These are phyloP conservation scores for Heterobasidion occidentale DNA, from an alignment of 1,284 basidiomycete genomes.

Conservation along the genomic window DNA sequence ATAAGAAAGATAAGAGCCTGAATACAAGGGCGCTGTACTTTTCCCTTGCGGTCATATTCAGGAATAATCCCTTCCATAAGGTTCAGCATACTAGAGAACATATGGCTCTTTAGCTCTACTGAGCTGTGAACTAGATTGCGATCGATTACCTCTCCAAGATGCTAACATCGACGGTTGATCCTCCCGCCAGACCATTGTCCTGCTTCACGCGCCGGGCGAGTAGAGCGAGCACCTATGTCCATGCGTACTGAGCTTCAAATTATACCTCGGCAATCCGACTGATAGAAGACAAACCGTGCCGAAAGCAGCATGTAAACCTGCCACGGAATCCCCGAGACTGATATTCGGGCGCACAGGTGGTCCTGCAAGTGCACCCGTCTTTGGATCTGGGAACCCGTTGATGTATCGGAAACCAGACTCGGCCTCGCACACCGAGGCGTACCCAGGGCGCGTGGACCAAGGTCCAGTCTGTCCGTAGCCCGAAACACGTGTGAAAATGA, in stretches of 20 bases:
- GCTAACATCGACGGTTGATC: conserved; percentile 65
- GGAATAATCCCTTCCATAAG: conserved; percentile 71
- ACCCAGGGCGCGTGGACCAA: conserved; percentile 60
- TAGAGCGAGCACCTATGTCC: conserved; percentile 59
- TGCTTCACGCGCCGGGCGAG: conserved; percentile 39
- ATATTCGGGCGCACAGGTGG: conserved; percentile 65
- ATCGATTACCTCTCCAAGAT: conserved; percentile 55
- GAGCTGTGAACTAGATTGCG: neutral
- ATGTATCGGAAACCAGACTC: conserved; percentile 68
- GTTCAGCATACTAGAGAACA: conserved; percentile 50
- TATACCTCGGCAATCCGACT: neutral
- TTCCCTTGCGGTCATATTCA: conserved; percentile 65
- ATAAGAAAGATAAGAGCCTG: neutral
- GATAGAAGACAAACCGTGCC: conserved; percentile 41
- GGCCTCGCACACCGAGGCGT: conserved; percentile 67
- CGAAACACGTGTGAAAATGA: conserved; percentile 67
- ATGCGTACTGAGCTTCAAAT: neutral
- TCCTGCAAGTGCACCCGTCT: conserved; percentile 44
- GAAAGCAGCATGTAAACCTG: conserved; percentile 65
- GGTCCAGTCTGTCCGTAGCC: conserved; percentile 70
- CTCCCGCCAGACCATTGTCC: conserved; percentile 28
- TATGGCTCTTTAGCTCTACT: neutral
- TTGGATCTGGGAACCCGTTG: conserved; percentile 52
- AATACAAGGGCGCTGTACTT: conserved; percentile 24
- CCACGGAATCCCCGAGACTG: conserved; percentile 62